phyloP scores from a whole-genome alignment of 306 rosid genomes.

The Malus asiatica region DNA sequence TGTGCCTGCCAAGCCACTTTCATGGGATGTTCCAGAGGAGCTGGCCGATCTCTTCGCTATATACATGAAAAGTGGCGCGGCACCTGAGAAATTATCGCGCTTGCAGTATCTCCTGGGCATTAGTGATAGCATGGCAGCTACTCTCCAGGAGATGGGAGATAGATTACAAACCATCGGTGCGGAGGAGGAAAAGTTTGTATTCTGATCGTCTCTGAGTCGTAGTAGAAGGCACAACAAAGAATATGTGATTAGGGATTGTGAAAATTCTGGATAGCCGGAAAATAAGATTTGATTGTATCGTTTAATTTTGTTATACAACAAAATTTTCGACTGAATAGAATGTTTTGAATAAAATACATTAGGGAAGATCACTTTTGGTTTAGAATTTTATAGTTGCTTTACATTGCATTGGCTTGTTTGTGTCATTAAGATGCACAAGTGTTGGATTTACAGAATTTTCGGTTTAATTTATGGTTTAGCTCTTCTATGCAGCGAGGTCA shows the following conservation, averaged over 20 bases:
- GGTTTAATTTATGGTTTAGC: not conserved
- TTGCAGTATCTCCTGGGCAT: slow-evolving; percentile 86
- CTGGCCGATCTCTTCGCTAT: slow-evolving; percentile 67
- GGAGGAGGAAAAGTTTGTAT: slow-evolving; percentile 86
- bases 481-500: not conserved
- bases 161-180: slow-evolving; percentile 32
- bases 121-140: slow-evolving; percentile 60
- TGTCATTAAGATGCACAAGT: not conserved
- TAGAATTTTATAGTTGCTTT: not conserved
- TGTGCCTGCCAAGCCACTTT: slow-evolving; percentile 40
- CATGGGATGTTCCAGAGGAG: slow-evolving; percentile 73
- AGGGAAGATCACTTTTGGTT: not conserved
- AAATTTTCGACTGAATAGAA: not conserved
- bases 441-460: not conserved
- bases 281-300: not conserved
- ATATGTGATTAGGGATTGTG: slow-evolving; percentile 4
- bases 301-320: not conserved
- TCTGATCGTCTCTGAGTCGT: slow-evolving; percentile 25
- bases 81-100: slow-evolving; percentile 70
- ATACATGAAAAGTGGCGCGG: slow-evolving; percentile 60
- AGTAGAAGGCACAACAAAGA: not conserved
- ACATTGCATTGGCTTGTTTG: not conserved
- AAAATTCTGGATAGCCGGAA: not conserved
- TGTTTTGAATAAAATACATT: not conserved
- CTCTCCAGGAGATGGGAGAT: slow-evolving; percentile 66